Percentiles rank a stretch among this genome's conserved stretches.
Conservation (phyloP, 2,329 filamentous ascomycete genomes). For the Apiospora rasikravindrae region DNA sequence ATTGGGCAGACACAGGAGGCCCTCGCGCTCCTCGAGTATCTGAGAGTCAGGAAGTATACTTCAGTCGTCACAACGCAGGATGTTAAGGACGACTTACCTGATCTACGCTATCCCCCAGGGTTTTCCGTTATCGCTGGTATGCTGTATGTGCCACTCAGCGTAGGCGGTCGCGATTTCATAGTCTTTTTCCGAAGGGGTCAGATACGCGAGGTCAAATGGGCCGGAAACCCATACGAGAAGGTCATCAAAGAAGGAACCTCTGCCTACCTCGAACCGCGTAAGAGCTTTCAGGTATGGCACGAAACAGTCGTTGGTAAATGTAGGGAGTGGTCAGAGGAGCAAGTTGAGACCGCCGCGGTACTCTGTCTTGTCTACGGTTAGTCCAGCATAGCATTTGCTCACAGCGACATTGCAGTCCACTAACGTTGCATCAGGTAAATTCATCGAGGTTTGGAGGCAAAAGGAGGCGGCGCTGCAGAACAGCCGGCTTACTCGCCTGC, state of each 20-base stretch:
- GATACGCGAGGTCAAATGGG: conserved; percentile 80
- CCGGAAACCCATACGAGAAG: conserved; percentile 86
- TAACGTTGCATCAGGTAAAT: conserved; percentile 55
- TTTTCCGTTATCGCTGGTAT: conserved; percentile 80
- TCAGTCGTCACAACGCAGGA: conserved; percentile 82
- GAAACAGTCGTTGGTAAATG: conserved; percentile 84
- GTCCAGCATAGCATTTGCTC: conserved; percentile 17
- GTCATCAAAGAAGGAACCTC: conserved; percentile 73
- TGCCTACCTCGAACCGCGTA: conserved; percentile 77
- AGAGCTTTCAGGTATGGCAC: conserved; percentile 80
- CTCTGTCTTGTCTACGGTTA: conserved; percentile 86
- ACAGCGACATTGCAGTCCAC: conserved; percentile 9
- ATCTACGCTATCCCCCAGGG: conserved; percentile 78
- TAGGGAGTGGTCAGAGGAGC: conserved; percentile 86
- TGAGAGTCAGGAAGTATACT: conserved; percentile 75
- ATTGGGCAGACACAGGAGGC: conserved; percentile 81
- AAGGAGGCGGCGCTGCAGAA: conserved; percentile 85
- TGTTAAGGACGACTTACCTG: conserved; percentile 76
- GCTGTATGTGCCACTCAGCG: conserved; percentile 80
- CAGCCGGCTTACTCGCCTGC: conserved; percentile 77
- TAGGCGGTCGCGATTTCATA: conserved; percentile 81
- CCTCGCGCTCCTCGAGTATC: conserved; percentile 82
- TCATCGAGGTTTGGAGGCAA: conserved; percentile 92
- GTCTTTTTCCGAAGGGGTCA: conserved; percentile 87
- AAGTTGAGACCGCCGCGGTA: conserved; percentile 87